These are phyloP conservation scores for Myxozyma sirexii DNA, from an alignment of 805 yeast genomes.

Conservation along the genomic window DNA sequence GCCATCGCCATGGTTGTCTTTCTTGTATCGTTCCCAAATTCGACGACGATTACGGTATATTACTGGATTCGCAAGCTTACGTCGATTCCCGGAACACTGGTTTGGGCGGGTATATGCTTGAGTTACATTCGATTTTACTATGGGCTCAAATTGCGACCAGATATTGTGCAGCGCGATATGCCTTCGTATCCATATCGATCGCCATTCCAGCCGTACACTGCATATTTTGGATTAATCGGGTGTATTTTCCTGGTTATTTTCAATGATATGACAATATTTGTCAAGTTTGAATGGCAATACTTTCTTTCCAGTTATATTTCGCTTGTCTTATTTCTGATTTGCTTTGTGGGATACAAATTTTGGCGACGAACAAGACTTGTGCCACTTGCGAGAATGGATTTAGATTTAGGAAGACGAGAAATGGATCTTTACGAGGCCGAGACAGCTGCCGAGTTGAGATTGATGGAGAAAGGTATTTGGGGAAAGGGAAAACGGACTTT, in stretches of 20 bases:
- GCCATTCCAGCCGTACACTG: constrained; percentile 70
- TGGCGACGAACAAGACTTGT: constrained; percentile 65
- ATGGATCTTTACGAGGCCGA: constrained; percentile 57
- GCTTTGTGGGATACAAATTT: constrained; percentile 59
- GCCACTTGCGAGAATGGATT: constrained; percentile 71
- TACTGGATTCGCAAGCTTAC: constrained; percentile 36
- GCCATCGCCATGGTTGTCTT: constrained; percentile 46
- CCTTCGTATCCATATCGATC: constrained; percentile 68
- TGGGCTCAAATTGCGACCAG: constrained; percentile 63
- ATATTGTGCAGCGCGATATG: constrained; percentile 64
- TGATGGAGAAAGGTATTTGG: constrained; percentile 26
- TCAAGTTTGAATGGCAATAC: constrained; percentile 60
- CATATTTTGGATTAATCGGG: constrained; percentile 63
- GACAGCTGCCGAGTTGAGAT: constrained; percentile 25
- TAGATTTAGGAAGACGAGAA: constrained; percentile 83
- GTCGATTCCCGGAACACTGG: constrained; percentile 62
- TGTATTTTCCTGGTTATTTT: constrained; percentile 54
- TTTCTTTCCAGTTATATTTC: constrained; percentile 71
- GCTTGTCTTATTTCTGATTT: constrained; percentile 53
- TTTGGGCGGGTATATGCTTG: constrained; percentile 75
- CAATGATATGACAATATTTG: constrained; percentile 66
- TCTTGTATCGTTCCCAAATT: constrained; percentile 30
- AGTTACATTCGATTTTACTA: constrained; percentile 65
- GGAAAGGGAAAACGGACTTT: constrained; percentile 7
- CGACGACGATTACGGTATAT: constrained; percentile 29